Evolutionary conservation across 257 asterid genomes (phyloP).

Genomic region (Apocynum venetum): DNA sequence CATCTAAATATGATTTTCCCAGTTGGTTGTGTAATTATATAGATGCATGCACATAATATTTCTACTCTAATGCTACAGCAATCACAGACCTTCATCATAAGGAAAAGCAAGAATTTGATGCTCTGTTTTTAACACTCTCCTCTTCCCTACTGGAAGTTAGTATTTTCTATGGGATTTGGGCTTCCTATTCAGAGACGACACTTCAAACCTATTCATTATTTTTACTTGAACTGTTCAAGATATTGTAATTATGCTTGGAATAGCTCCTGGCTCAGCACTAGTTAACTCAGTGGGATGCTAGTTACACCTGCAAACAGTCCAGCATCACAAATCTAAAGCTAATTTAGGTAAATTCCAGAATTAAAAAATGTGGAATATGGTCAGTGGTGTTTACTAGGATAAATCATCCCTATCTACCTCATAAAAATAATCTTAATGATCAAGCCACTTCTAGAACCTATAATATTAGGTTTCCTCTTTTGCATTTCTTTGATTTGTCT

Average conservation of each 20-base stretch:
- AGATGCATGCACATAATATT: neutral
- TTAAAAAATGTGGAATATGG: too few species aligned
- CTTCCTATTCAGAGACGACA: neutral
- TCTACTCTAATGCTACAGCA: too few species aligned
- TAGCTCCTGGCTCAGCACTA: neutral
- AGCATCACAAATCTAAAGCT: neutral
- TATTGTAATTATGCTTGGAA: neutral
- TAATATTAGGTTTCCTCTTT: neutral
- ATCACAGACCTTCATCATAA: neutral
- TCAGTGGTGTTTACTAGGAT: too few species aligned
- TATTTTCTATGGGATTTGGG: neutral
- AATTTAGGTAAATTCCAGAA: too few species aligned
- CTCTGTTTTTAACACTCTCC: neutral
- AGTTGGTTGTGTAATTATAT: neutral
- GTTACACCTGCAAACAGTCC: neutral
- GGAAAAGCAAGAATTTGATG: neutral
- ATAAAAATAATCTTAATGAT: neutral
- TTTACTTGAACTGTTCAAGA: neutral
- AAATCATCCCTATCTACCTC: neutral
- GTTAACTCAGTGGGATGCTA: neutral
- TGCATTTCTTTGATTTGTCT: neutral
- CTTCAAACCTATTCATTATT: neutral
- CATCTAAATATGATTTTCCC: neutral
- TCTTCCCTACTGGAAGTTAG: neutral
- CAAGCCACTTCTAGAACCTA: neutral